Evolutionary conservation across 441 rosid genomes (phyloP), one percentile per base, ranked within the genome.

Genomic region (Cnidoscolus chayamansa): DNA sequence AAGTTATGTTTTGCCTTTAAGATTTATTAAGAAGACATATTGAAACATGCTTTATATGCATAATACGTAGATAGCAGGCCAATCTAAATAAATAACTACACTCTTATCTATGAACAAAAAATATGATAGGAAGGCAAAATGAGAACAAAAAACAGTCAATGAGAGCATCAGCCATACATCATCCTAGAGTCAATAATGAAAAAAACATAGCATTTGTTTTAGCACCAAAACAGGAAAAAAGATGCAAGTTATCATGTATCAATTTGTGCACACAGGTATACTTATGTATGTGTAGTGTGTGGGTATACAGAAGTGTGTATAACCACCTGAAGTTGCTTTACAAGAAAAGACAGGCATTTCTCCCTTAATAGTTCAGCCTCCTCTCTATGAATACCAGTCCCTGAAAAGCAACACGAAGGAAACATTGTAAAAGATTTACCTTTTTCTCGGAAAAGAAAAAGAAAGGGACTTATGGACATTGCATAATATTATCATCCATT

Each of bases 301-400:
- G 45, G 6, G 7, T 3, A 7, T 40, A 4, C 6, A 7, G 0
- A 5, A 3, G 45, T 5, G 6, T 40, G 45, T 40, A 40, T 40
- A 40, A 40, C 45, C 45, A 88, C 97, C 97, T 85, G 57, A 54
- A 90, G 76, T 65, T 84, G 83, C 76, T 86, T 86, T 79, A 84
- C 71, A 71, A 96, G 91, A 75, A 88, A 93, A 79, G 82, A 76
- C 61, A 93, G 76, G 80, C 97, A 89, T 77, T 81, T 86, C 75
- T 86, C 86, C 77, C 91, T 86, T 75, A 91, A 74, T 64, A 81
- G 77, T 75, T 70, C 78, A 73, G 94, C 89, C 60, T 91, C 96
- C 67, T 60, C 82, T 78, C 82, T 84, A 59, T 93, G 85, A 54
- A 93, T 76, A 70, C 97, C 94, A 66, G 96, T 91, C 68, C 99